phyloP scores from a whole-genome alignment of 2,329 filamentous ascomycete genomes.

The Ophiocordyceps robertsii region DNA sequence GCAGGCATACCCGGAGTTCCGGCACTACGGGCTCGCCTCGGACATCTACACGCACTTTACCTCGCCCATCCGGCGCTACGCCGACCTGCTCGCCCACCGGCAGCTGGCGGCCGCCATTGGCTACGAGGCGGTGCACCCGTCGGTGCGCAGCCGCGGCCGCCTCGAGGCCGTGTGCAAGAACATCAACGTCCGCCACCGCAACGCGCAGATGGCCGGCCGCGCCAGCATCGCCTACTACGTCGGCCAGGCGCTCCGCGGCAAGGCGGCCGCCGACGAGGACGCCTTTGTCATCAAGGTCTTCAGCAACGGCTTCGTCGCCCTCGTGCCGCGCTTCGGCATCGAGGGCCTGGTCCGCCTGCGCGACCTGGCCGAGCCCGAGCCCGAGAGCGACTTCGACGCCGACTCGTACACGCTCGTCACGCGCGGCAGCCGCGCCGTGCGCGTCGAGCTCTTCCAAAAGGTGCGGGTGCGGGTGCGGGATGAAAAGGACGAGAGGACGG shows the following conservation, averaged over 20 bases:
- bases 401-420: constrained; percentile 69
- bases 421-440: constrained; percentile 38
- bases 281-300: constrained; percentile 97
- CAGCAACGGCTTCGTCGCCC: constrained; percentile 92
- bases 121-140: constrained; percentile 76
- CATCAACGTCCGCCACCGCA: constrained; percentile 94
- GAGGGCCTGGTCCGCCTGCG: constrained; percentile 80
- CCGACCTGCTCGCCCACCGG: constrained; percentile 86
- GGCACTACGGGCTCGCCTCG: constrained; percentile 90
- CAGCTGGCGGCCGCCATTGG: constrained; percentile 92
- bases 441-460: constrained; percentile 81
- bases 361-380: constrained; percentile 66
- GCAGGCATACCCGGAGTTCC: constrained; percentile 85
- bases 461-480: constrained; percentile 81
- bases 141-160: constrained; percentile 66
- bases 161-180: constrained; percentile 94
- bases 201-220: constrained; percentile 88
- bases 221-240: constrained; percentile 97
- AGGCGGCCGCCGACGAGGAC: constrained; percentile 63
- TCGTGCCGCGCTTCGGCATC: constrained; percentile 90
- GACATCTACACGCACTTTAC: constrained; percentile 99
- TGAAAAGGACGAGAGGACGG: constrained; percentile 87
- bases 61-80: constrained; percentile 90
- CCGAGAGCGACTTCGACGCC: constrained; percentile 70
- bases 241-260: constrained; percentile 80